Evolutionary conservation across 768 basidiomycete genomes (phyloP).

Genomic region (Hemileccinum rubropunctum): DNA sequence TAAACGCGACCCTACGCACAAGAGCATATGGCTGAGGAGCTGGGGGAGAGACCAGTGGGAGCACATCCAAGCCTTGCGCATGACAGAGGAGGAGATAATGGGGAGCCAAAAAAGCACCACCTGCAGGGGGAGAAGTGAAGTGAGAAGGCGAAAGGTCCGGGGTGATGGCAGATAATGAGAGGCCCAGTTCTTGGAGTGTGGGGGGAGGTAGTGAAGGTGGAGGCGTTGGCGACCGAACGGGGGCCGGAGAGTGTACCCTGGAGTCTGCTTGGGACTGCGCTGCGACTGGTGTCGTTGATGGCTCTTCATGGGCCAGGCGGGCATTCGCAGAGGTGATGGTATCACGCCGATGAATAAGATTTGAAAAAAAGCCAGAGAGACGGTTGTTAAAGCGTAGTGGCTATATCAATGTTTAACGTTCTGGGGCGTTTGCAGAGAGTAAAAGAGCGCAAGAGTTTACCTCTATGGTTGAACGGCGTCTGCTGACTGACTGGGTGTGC

Average conservation of each 20-base stretch:
- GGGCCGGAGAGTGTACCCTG: conserved; percentile 53
- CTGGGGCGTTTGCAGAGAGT: conserved; percentile 3
- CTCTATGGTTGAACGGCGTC: conserved; percentile 57
- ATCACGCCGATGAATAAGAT: conserved; percentile 74
- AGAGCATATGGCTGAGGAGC: conserved; percentile 76
- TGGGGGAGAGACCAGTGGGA: conserved; percentile 76
- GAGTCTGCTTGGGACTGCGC: conserved; percentile 38
- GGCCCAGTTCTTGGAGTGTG: conserved; percentile 70
- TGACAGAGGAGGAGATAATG: conserved; percentile 84
- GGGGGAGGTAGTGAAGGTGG: conserved; percentile 74
- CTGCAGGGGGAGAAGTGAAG: conserved; percentile 71
- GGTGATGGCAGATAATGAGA: conserved; percentile 66
- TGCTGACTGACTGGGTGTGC: conserved; percentile 17
- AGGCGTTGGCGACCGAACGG: conserved; percentile 57
- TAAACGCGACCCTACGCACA: conserved; percentile 78
- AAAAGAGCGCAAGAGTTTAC: conserved; percentile 34
- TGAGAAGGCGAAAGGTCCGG: conserved; percentile 70
- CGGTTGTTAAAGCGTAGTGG: conserved; percentile 66
- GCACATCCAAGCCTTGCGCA: conserved; percentile 80
- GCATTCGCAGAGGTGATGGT: conserved; percentile 27
- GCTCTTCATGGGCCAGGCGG: conserved; percentile 36
- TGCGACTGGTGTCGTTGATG: conserved; percentile 25
- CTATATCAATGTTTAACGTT: conserved; percentile 12
- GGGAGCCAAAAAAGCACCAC: conserved; percentile 76
- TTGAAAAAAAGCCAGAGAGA: conserved; percentile 82